Conservation (phyloP, 352 stramenopile species). For the Blastocystis sp. region DNA sequence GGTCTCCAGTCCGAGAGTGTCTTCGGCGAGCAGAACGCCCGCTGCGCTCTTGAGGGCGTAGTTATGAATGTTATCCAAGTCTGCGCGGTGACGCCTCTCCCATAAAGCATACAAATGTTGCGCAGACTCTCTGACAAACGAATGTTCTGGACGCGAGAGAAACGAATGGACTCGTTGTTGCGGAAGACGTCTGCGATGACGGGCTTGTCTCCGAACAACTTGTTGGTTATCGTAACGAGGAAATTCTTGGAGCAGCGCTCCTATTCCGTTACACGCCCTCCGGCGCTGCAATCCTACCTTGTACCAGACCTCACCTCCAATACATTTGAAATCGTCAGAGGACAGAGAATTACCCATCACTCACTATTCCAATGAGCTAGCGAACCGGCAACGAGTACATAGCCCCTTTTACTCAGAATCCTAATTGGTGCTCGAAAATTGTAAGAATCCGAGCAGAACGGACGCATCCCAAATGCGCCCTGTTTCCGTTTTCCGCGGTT, state of each 20-base stretch:
- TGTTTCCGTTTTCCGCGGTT: too few relatives aligned
- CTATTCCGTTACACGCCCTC: background rate
- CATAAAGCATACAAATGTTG: conserved; percentile 48
- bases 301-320: conserved; percentile 69
- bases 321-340: conserved; percentile 73
- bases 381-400: background rate
- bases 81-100: background rate
- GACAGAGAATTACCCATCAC: conserved; percentile 70
- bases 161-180: conserved; percentile 72
- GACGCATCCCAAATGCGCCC: too few relatives aligned
- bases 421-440: background rate
- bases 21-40: conserved; percentile 54
- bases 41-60: conserved; percentile 48
- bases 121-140: conserved; percentile 62
- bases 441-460: background rate
- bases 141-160: conserved; percentile 72
- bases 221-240: conserved; percentile 53
- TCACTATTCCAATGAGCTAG: background rate
- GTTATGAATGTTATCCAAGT: conserved; percentile 72
- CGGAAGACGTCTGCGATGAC: conserved; percentile 48
- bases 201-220: conserved; percentile 66
- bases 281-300: background rate
- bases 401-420: background rate
- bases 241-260: conserved; percentile 72
- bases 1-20: conserved; percentile 71